Base-by-base conservation (phyloP, 2,329 filamentous ascomycete genomes). In the Gnomoniopsis sp. region DNA sequence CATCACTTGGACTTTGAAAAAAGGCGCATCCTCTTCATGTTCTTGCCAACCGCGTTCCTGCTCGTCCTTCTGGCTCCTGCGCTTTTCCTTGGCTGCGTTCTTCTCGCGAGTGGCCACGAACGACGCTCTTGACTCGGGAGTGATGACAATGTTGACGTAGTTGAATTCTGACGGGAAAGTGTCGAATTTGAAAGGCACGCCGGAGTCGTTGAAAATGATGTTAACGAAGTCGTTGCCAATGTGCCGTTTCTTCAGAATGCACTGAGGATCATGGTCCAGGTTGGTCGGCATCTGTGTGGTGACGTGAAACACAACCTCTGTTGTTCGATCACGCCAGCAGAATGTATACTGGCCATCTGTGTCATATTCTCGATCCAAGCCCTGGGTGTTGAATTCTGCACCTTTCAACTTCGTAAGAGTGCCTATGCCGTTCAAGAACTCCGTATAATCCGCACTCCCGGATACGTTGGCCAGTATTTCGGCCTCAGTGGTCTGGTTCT, bases 141-240 rank as follows among this genome's bases (percentile, higher is more conserved):
- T 91, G 68, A 99, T 93, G 66, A 98, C 89, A 67, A 99, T 98
- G 71, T 97, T 92, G 70, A 99, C 92, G 69, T 90, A 96, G 70
- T 97, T 98, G 79, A 99, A 96, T 58, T 93, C 89, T 0, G 92
- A 96, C 0, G 91, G 91, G 66, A 99, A 96, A 0, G 91, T 96
- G 70, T 96, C 86, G 70, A 96, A 96, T 55, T 84, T 83, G 76
- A 96, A 98, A 0, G 90, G 88, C 50, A 88, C 73, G n/a, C 95
- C 93, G 2, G 93, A 97, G 68, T 96, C 91, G 71, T 99, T 99
- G 81, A 96, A 99, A 59, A 99, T 88, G 66, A 99, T 96, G 70
- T 96, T 98, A 70, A 99, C 95, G 71, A 91, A 96, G 72, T 98
- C 95, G 69, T 99, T 99, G 59, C 95, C 95, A 61, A 98, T 95